Percentiles rank a stretch among this genome's conserved stretches.
phyloP scores from a whole-genome alignment of 2,329 filamentous ascomycete genomes.

The Colletotrichum trifolii region DNA sequence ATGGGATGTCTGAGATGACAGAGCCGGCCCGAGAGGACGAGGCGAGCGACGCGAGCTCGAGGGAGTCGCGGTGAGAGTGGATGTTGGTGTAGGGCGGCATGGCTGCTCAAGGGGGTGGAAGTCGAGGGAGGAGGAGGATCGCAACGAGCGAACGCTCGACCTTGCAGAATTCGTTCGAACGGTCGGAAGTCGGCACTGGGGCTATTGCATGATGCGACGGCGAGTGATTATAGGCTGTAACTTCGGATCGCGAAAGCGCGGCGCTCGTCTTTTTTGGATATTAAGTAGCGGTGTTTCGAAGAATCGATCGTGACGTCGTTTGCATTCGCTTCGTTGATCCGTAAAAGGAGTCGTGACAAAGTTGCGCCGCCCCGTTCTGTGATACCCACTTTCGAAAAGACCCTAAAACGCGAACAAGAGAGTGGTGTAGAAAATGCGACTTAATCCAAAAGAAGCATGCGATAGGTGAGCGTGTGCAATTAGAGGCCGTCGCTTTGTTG shows the following conservation, averaged over 20 bases:
- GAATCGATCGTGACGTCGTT: constrained; percentile 35
- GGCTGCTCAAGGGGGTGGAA: constrained; percentile 2
- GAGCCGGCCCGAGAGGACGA: constrained; percentile 78
- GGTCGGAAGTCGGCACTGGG: constrained; percentile 10
- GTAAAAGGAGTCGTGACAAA: constrained; percentile 32
- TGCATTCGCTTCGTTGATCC: constrained; percentile 26
- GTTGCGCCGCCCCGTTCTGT: constrained; percentile 32
- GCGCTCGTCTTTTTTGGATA: not conserved
- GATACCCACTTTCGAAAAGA: constrained; percentile 18
- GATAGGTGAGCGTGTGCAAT: constrained; percentile 2
- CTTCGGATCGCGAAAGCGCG: not conserved
- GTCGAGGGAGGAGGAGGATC: constrained; percentile 20
- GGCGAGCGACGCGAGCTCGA: constrained; percentile 95
- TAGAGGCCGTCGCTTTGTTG: constrained; percentile 4
- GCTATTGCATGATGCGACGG: constrained; percentile 33
- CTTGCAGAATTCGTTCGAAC: constrained; percentile 12
- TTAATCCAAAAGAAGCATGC: not conserved
- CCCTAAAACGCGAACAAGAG: constrained; percentile 8
- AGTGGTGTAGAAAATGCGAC: not conserved
- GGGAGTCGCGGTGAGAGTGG: constrained; percentile 78
- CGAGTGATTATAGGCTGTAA: not conserved
- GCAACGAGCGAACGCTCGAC: constrained; percentile 24
- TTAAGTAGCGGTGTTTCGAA: constrained; percentile 16
- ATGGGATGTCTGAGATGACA: constrained; percentile 69
- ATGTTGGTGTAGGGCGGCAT: constrained; percentile 55